phyloP scores from a whole-genome alignment of 176 grass and related monocot species.

The Raddia guianensis region DNA sequence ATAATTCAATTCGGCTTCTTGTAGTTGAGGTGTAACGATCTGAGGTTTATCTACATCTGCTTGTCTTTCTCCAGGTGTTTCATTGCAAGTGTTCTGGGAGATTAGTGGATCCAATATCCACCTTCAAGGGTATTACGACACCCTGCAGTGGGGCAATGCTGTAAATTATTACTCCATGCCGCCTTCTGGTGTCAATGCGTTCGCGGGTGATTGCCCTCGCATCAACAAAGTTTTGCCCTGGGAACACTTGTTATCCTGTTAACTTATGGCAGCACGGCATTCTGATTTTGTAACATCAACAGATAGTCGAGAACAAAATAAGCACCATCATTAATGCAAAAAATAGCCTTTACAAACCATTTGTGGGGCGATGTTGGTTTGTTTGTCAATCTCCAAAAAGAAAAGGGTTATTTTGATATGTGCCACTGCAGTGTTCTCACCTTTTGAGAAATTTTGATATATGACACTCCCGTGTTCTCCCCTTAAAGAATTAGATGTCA shows the following conservation, averaged over 20 bases:
- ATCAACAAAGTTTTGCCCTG: not conserved
- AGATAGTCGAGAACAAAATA: slow-evolving; percentile 24
- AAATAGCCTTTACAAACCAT: too few species aligned
- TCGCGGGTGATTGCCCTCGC: too few species aligned
- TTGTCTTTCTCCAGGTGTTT: slow-evolving; percentile 31
- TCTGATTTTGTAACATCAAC: slow-evolving; percentile 40
- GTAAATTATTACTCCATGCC: slow-evolving; percentile 25
- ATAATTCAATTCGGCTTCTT: not conserved
- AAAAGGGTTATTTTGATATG: too few species aligned
- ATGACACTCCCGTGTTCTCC: too few species aligned
- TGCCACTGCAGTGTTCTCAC: too few species aligned
- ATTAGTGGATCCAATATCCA: slow-evolving; percentile 36
- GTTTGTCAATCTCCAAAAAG: too few species aligned
- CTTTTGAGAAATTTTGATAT: too few species aligned
- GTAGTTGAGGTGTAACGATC: not conserved
- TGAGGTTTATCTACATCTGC: not conserved
- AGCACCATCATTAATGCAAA: slow-evolving; percentile 11
- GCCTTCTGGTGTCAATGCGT: not conserved
- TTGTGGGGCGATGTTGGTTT: too few species aligned
- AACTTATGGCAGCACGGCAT: not conserved
- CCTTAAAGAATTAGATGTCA: too few species aligned
- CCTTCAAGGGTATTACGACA: slow-evolving; percentile 12
- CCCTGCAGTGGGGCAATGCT: not conserved
- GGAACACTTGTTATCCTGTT: not conserved
- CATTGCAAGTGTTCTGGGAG: slow-evolving; percentile 23